Base-by-base conservation (phyloP, 495 filamentous ascomycete genomes). In the Hypoxylon cercidicola region DNA sequence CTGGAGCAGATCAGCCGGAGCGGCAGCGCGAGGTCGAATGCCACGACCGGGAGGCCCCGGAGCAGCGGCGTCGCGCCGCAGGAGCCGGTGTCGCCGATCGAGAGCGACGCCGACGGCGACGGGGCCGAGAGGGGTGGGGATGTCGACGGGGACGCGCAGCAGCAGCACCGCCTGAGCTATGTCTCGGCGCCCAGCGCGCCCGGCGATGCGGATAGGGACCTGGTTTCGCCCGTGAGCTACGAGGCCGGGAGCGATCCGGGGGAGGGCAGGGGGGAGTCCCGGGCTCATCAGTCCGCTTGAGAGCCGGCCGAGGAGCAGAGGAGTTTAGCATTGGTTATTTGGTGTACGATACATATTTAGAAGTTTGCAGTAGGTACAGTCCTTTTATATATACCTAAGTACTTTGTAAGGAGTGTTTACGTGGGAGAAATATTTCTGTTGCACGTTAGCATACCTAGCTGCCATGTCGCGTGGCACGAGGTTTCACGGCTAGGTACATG, bases 171-270 rank as follows among this genome's bases (percentile, higher is more conserved):
- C n/a, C 30, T 64, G 11, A 68, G 68, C 51, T 64, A 48, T 40
- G 18, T 63, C 30, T 68, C 69, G 4, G 43, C 37, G n/a, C 57
- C 55, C 4, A 64, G 43, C 21, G n/a, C 21, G 11, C 25, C 50
- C 3, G 46, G 45, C 15, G 55, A 35, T 1, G 44, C 13, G 20
- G 16, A 23, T 16, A 8, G 50, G 41, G 47, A 55, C 3, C 5
- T 62, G 18, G 70, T 72, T 15, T 70, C 67, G 25, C 64, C 70
- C 11, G 32, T 72, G 15, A 61, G 58, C 18, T 41, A 35, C 18
- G 51, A 30, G 32, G 45, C 13, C 45, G 37, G 13, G 3, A 18
- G 32, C 3, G 46, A 41, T 25, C 41, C 5, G 10, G 40, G 50
- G 3, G 60, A 40, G 15, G 56, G 18, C 7, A 3, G 20, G 28